Evolutionary conservation across 768 basidiomycete genomes (phyloP).

Genomic region (Podaxis pistillaris): DNA sequence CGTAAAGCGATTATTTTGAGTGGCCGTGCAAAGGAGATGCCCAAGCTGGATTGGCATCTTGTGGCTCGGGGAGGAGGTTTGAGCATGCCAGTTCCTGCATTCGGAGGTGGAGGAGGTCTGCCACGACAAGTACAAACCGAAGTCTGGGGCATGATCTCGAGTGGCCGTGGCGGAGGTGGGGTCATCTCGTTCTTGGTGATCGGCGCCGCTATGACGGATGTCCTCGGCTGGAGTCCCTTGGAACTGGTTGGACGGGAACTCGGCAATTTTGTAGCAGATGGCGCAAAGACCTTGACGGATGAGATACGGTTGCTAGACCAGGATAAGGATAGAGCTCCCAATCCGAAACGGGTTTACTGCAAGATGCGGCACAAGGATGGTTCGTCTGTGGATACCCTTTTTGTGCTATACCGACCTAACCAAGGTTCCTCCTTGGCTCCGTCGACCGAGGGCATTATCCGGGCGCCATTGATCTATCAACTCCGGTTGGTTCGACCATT

Average conservation of each 20-base stretch:
- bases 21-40: slow-evolving; percentile 72
- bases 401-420: slow-evolving; percentile 26
- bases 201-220: slow-evolving; percentile 50
- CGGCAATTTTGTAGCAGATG: slow-evolving; percentile 33
- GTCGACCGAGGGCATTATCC: slow-evolving; percentile 26
- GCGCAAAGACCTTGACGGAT: slow-evolving; percentile 23
- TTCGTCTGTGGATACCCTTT: slow-evolving; percentile 19
- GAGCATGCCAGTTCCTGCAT: slow-evolving; percentile 18
- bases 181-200: slow-evolving; percentile 43
- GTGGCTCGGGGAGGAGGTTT: slow-evolving; percentile 53
- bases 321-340: slow-evolving; percentile 1
- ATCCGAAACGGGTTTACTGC: slow-evolving; percentile 2
- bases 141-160: slow-evolving; percentile 51
- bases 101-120: slow-evolving; percentile 6
- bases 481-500: slow-evolving; percentile 29
- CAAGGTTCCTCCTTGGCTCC: slow-evolving; percentile 12
- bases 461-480: slow-evolving; percentile 37
- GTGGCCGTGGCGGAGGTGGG: slow-evolving; percentile 25
- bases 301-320: slow-evolving; percentile 18
- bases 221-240: slow-evolving; percentile 61
- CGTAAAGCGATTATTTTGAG: slow-evolving; percentile 92
- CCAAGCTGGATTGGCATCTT: slow-evolving; percentile 57
- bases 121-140: slow-evolving; percentile 14
- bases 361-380: slow-evolving; percentile 27
- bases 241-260: slow-evolving; percentile 53